These are phyloP conservation scores for Ceratocystis papillata DNA, from an alignment of 2,329 filamentous ascomycete species.

Conservation along the genomic window DNA sequence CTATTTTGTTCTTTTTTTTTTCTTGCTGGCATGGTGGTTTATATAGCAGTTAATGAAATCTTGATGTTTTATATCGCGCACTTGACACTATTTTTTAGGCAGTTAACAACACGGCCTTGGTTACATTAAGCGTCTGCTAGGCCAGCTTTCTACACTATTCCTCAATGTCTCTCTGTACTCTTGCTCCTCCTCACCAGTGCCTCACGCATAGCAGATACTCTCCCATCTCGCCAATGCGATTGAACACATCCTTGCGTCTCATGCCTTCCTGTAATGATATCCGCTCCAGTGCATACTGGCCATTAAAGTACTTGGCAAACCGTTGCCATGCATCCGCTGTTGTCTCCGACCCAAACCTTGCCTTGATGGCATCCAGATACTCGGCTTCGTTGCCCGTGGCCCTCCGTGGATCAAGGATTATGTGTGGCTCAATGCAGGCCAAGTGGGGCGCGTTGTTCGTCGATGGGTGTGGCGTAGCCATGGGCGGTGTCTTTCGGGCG, in stretches of 20 bases:
- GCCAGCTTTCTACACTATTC: too few relatives aligned
- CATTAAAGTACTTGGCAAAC: conserved; percentile 81
- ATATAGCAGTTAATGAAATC: conserved; percentile 4
- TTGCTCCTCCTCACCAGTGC: conserved; percentile 47
- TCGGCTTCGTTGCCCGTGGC: conserved; percentile 67
- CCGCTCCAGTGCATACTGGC: conserved; percentile 71
- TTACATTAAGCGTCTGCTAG: too few relatives aligned
- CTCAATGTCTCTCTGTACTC: neutral
- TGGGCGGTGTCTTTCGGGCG: conserved; percentile 40
- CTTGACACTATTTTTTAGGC: neutral
- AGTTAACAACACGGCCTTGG: too few relatives aligned
- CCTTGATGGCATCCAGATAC: conserved; percentile 52
- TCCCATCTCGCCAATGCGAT: conserved; percentile 51
- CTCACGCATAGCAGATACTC: conserved; percentile 57
- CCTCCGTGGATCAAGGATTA: conserved; percentile 68
- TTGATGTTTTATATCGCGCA: neutral
- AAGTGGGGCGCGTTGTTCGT: conserved; percentile 48
- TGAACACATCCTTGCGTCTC: conserved; percentile 73
- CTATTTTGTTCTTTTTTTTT: neutral
- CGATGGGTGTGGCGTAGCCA: conserved; percentile 44
- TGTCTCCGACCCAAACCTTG: conserved; percentile 40
- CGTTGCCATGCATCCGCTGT: conserved; percentile 58
- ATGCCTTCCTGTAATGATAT: conserved; percentile 75
- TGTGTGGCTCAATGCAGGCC: conserved; percentile 47
- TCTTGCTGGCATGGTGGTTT: neutral